Evolutionary conservation across 306 rosid genomes (phyloP).

Genomic region (Gillenia trifoliata): DNA sequence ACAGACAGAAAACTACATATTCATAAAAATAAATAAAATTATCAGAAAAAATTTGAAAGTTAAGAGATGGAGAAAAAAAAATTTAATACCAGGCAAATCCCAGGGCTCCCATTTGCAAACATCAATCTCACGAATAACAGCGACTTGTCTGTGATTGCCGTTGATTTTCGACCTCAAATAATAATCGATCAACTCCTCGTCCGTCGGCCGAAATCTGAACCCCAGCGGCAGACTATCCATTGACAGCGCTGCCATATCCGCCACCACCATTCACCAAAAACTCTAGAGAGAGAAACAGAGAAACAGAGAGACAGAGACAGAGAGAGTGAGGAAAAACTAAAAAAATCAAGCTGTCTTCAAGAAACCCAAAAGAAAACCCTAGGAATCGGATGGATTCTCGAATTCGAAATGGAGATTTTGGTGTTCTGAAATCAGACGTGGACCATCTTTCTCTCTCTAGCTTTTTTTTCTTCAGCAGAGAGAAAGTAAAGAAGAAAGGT

Average conservation of each 20-base stretch:
- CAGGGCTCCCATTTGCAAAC: constrained; percentile 95
- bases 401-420: background rate
- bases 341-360: background rate
- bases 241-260: constrained; percentile 40
- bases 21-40: too few relatives aligned
- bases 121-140: constrained; percentile 87
- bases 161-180: constrained; percentile 78
- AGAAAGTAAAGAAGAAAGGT: background rate
- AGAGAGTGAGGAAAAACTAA: background rate
- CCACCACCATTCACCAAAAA: constrained; percentile 5
- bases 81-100: constrained; percentile 79
- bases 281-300: background rate
- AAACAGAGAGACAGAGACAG: background rate
- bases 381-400: constrained; percentile 28
- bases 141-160: constrained; percentile 56
- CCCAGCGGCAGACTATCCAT: constrained; percentile 68
- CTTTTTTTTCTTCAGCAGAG: constrained; percentile 3
- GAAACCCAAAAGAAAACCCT: background rate
- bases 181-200: constrained; percentile 72
- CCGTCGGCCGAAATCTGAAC: constrained; percentile 84
- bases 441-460: constrained; percentile 9
- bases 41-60: background rate
- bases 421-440: background rate
- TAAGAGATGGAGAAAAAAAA: background rate
- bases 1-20: background rate